Base-by-base conservation (phyloP, 352 stramenopile species). In the Discostella stelligera region DNA sequence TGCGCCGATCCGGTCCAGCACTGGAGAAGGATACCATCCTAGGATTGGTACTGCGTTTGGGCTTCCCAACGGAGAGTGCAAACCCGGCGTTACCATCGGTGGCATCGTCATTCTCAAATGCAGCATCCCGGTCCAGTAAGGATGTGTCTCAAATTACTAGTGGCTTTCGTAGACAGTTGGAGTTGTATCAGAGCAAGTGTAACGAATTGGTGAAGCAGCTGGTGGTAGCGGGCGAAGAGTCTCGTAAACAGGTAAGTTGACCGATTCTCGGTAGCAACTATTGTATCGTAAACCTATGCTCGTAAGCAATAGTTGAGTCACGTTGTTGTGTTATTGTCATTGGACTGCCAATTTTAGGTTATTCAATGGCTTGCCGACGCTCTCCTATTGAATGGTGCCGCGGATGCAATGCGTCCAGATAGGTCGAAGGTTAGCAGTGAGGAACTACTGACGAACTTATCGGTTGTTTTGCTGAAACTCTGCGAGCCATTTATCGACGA, bases 341-440 rank as follows among this genome's bases (percentile, higher is more conserved):
- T 32, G 27, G 27, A 30, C 4, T 18, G 37, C 21, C 27, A 5
- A 32, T 5, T 32, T 48, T 14, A 85, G 64, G 80, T 89, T 0
- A 79, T 94, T 69, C 39, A 87, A 75, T 94, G 90, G 90, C 84
- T 94, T 71, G 80, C 64, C 11, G 88, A 93, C 79, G 83, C 85
- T 14, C 62, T 93, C 7, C 41, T 90, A 14, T 69, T 93, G 20
- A 94, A 93, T 76, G 58, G 73, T 14, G 82, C 82, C 64, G 88
- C 90, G 0, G 79, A 77, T 20, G 90, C 77, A 20, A 85, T 84
- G 21, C 66, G 81, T 63, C 84, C 80, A 2, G 88, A 94, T 77
- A 53, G 54, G 16, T 80, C 60, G 44, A 94, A 94, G 78, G 80
- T 92, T 13, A 83, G 76, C 46, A 81, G 64, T 27, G 49, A 74